Conservation (phyloP, 352 stramenopile species). For the Globisporangium abappressorium region DNA sequence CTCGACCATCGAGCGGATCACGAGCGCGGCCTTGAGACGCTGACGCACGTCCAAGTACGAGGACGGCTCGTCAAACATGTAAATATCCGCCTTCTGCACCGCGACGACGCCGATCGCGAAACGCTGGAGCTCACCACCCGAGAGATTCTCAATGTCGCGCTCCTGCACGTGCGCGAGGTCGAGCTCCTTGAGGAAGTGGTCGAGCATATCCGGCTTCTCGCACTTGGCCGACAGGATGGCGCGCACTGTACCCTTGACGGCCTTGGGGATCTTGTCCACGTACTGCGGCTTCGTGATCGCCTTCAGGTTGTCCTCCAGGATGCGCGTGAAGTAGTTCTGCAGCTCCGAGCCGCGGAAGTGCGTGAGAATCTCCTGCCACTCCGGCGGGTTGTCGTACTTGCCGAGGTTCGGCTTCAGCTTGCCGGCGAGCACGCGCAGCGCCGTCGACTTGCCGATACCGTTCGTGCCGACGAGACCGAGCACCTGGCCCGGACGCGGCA, state of each 20-base stretch:
- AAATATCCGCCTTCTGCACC: slow-evolving; percentile 97
- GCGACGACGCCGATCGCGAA: slow-evolving; percentile 98
- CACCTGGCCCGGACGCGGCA: slow-evolving; percentile 97
- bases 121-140: slow-evolving; percentile 98
- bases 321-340: slow-evolving; percentile 99
- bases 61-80: slow-evolving; percentile 99
- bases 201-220: slow-evolving; percentile 77
- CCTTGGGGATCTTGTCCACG: slow-evolving; percentile 99
- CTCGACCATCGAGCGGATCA: slow-evolving; percentile 97
- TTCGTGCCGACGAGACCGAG: slow-evolving; percentile 99
- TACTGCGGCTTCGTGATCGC: slow-evolving; percentile 99
- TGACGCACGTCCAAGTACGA: slow-evolving; percentile 99
- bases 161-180: slow-evolving; percentile 97
- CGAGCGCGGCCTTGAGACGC: slow-evolving; percentile 96
- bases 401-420: slow-evolving; percentile 99
- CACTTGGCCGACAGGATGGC: slow-evolving; percentile 95
- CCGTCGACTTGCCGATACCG: slow-evolving; percentile 99
- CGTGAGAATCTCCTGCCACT: slow-evolving; percentile 99
- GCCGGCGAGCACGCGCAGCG: slow-evolving; percentile 98
- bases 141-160: slow-evolving; percentile 95
- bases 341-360: slow-evolving; percentile 97
- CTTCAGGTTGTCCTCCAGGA: slow-evolving; percentile 99
- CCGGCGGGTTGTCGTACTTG: slow-evolving; percentile 94
- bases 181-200: slow-evolving; percentile 88
- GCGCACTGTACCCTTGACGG: slow-evolving; percentile 93